Evolutionary conservation across 1,139 yeast species (phyloP).

Genomic region (Tardiomyces depauwii): DNA sequence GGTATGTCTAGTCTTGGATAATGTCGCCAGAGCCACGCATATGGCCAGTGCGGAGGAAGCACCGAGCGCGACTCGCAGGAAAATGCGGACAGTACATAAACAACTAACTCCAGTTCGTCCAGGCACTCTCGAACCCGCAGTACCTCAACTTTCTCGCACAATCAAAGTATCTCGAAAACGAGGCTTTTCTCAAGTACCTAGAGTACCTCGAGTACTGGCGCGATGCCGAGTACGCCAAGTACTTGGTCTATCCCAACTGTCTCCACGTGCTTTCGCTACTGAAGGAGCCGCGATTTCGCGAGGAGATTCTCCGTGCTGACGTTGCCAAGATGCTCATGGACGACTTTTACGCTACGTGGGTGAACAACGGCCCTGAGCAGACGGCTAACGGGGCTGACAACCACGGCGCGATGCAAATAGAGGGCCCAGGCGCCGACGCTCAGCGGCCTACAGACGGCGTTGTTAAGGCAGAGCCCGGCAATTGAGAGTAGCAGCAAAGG

Average conservation of each 20-base stretch:
- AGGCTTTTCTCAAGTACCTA: constrained; percentile 50
- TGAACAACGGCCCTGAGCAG: constrained; percentile 5
- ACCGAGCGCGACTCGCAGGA: no score
- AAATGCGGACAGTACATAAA: background rate
- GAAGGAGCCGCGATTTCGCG: constrained; percentile 28
- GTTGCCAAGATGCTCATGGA: constrained; percentile 32
- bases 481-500: no score
- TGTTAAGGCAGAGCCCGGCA: no score
- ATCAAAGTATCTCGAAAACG: constrained; percentile 52
- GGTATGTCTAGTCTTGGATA: no score
- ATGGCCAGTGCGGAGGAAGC: no score
- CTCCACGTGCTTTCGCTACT: constrained; percentile 52
- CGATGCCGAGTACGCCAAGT: constrained; percentile 51
- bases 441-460: no score
- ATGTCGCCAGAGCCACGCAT: no score
- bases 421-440: no score
- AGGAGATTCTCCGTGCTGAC: constrained; percentile 30
- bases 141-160: constrained; percentile 68
- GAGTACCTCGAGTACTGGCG: constrained; percentile 69
- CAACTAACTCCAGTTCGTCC: constrained; percentile 41
- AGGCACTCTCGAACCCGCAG: constrained; percentile 69
- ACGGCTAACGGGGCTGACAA: no score
- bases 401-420: no score
- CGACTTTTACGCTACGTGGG: constrained; percentile 31
- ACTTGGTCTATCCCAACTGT: constrained; percentile 61